A percentile compares a stretch with the other conserved stretches of the same genome.
Conservation (phyloP, 306 rosid genomes). For the Cicer pinnatifidum region DNA sequence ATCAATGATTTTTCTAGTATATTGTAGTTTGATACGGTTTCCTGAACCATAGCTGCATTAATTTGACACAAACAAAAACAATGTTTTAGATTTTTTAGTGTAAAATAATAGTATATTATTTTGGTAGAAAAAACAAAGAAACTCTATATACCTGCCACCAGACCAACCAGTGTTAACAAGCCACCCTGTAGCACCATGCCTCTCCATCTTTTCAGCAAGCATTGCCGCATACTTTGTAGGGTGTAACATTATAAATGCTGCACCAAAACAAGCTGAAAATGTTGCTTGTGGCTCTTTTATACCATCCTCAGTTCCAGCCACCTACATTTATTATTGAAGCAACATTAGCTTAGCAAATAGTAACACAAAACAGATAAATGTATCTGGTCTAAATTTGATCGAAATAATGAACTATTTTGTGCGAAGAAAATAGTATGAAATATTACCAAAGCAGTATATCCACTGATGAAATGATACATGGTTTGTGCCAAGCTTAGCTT, state of each 20-base stretch:
- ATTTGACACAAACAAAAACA: not conserved
- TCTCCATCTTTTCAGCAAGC: conserved; percentile 91
- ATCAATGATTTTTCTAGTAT: conserved; percentile 84
- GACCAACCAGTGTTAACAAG: conserved; percentile 99
- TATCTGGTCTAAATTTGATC: no score
- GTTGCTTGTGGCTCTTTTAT: conserved; percentile 94
- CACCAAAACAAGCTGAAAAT: conserved; percentile 96
- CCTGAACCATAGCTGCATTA: conserved; percentile 75
- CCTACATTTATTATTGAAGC: conserved; percentile 48
- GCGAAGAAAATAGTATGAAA: not conserved
- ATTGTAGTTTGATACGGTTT: conserved; percentile 72
- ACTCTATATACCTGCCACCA: conserved; percentile 66
- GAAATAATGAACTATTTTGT: no score
- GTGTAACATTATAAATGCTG: conserved; percentile 91
- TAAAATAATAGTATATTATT: not conserved
- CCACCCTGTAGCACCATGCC: conserved; percentile 91
- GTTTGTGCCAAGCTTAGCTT: conserved; percentile 85
- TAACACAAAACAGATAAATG: no score
- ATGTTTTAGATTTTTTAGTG: not conserved
- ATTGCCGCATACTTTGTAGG: conserved; percentile 91
- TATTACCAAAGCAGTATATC: conserved; percentile 90
- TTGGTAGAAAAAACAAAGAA: not conserved
- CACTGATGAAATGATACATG: conserved; percentile 96
- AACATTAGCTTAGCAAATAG: not conserved
- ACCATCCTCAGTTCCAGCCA: conserved; percentile 94